Base-by-base conservation (phyloP, 1,284 basidiomycete species). In the Cutaneotrichosporon mucoides region DNA sequence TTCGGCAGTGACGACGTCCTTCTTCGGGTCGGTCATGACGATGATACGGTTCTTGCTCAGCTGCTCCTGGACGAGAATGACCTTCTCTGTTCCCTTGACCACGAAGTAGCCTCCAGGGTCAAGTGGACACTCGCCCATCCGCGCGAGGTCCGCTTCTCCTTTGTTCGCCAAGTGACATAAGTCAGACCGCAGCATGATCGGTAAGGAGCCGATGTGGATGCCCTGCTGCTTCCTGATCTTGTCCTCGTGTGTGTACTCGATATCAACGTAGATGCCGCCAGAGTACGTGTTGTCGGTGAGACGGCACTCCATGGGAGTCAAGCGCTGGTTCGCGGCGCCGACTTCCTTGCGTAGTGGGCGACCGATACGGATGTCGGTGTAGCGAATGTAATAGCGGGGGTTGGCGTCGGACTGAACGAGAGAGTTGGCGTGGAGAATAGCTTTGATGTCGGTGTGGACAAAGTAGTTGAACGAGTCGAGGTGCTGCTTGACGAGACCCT, bases 381-480 rank as follows among this genome's bases (percentile, higher is more conserved):
- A 99, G 71, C 93, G 92, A 71, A 99, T 86, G 87, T 90, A 97
- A 79, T 98, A 98, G 50, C 89, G 86, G 8, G 95, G 96, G 78
- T 99, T 94, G 66, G 98, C 92, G 69, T 99, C 96, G 4, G 94
- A 98, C 4, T 89, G 90, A 71, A 96, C 87, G 71, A 91, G 90
- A 77, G 86, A 87, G 76, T 98, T 97, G 11, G 92, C 93, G 64
- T 88, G 88, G 55, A 97, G 86, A 70, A 99, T 98, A 69, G 95
- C 95, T 77, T 94, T 95, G 73, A 98, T 89, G 73, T 97, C 94
- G 42, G 90, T 88, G 72, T 99, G 90, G 70, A 99, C 92, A 76
- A 99, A 99, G 79, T 98, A 96, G 81, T 99, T 99, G 86, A 96
- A 99, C 8, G 94, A 98, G 79, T 99, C 97, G 69, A 99, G 92